Evolutionary conservation across 768 basidiomycete genomes (phyloP).

Genomic region (Suillus bovinus): DNA sequence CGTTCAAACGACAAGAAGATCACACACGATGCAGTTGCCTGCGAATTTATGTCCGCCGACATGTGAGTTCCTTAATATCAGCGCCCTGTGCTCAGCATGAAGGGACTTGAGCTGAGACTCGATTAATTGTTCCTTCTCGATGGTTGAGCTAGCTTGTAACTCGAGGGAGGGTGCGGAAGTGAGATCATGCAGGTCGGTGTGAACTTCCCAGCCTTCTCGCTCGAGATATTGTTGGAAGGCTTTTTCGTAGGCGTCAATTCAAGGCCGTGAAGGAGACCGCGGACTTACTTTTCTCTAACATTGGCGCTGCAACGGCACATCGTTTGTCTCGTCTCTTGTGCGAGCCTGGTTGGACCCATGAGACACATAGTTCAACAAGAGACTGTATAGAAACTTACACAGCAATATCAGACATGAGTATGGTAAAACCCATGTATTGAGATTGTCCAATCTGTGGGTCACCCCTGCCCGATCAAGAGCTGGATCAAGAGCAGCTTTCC

Average conservation of each 20-base stretch:
- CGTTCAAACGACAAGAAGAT: background rate
- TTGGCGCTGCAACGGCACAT: conserved; percentile 84
- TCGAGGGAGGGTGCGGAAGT: conserved; percentile 33
- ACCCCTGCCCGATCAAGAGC: conserved; percentile 49
- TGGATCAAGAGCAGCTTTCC: conserved; percentile 63
- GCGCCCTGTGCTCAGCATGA: conserved; percentile 61
- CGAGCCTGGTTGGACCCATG: conserved; percentile 57
- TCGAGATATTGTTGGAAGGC: conserved; percentile 67
- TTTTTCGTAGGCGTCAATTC: conserved; percentile 28
- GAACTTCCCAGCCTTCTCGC: conserved; percentile 69
- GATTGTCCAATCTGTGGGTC: conserved; percentile 42
- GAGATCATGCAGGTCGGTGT: conserved; percentile 70
- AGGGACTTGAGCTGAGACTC: conserved; percentile 46
- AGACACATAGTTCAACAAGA: conserved; percentile 1
- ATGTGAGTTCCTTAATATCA: conserved; percentile 87
- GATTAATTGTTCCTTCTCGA: conserved; percentile 48
- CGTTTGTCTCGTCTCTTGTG: conserved; percentile 93
- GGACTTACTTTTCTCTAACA: conserved; percentile 69
- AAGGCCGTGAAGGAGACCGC: background rate
- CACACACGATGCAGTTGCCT: conserved; percentile 85
- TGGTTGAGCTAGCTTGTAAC: conserved; percentile 33
- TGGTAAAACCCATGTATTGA: conserved; percentile 79
- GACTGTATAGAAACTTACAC: conserved; percentile 53
- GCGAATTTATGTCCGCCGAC: conserved; percentile 93
- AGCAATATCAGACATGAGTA: conserved; percentile 89